Percentiles rank a stretch among this genome's conserved stretches.
These are phyloP conservation scores for Solanum appendiculatum DNA, from an alignment of 257 asterid species.

Conservation along the genomic window DNA sequence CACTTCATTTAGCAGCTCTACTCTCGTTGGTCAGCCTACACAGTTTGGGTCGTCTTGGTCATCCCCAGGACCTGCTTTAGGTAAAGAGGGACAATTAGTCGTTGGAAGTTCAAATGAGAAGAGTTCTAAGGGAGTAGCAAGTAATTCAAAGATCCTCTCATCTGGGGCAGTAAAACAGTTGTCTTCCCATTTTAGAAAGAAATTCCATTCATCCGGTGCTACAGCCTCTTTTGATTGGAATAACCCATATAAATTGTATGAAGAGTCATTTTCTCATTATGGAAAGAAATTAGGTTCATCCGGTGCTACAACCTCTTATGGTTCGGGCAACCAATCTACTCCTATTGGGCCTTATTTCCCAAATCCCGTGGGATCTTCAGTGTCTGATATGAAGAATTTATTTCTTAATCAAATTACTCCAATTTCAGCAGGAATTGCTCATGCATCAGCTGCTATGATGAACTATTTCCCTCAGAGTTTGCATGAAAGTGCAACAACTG, in stretches of 20 bases:
- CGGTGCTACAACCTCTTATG: neutral
- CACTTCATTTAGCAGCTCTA: conserved; percentile 10
- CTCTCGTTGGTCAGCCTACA: conserved; percentile 1
- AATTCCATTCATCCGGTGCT: neutral
- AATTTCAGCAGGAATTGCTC: neutral
- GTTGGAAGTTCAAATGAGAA: conserved; percentile 9
- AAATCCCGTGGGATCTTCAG: conserved; percentile 5
- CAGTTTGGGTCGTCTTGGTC: conserved; percentile 18
- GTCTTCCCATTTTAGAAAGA: conserved; percentile 14
- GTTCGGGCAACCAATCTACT: conserved; percentile 1
- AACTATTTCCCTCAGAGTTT: conserved; percentile 9
- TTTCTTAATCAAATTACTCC: conserved; percentile 6
- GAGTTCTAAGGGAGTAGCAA: conserved; percentile 6
- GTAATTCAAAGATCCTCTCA: conserved; percentile 5
- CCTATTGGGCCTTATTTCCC: neutral
- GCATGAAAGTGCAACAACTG: conserved; percentile 12
- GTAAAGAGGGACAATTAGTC: conserved; percentile 12
- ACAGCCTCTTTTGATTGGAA: neutral
- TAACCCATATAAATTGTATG: neutral
- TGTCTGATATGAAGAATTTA: conserved; percentile 16
- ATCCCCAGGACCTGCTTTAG: conserved; percentile 3
- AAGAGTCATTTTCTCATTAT: neutral
- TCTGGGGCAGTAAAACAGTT: neutral
- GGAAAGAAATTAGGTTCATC: conserved; percentile 7
- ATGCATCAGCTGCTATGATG: conserved; percentile 6